Evolutionary conservation across 1,284 basidiomycete species (phyloP).

Genomic region (Ustilago trichophora): DNA sequence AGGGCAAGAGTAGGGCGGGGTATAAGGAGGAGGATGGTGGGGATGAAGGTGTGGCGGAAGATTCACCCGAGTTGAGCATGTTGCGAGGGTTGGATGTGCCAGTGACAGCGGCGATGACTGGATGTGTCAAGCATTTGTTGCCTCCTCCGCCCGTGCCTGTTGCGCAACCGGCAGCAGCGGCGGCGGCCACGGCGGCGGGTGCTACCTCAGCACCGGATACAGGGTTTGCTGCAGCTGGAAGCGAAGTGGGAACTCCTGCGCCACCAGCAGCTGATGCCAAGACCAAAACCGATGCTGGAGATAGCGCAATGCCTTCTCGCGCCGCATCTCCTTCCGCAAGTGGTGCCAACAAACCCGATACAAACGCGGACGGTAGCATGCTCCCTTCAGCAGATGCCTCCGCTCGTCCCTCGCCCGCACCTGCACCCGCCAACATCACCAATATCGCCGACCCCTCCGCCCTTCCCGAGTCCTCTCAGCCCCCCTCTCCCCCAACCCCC

Average conservation of each 20-base stretch:
- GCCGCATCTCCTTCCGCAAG: slow-evolving; percentile 7
- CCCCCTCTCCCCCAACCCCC: slow-evolving; percentile 3
- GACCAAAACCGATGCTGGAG: slow-evolving; percentile 4
- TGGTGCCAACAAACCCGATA: too few species aligned
- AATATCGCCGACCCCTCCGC: background rate
- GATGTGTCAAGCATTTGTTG: slow-evolving; percentile 44
- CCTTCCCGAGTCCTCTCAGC: background rate
- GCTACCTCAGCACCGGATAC: slow-evolving; percentile 20
- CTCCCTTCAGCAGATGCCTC: slow-evolving; percentile 28
- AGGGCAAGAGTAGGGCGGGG: slow-evolving; percentile 23
- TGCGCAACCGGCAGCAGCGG: too few species aligned
- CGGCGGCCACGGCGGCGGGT: slow-evolving; percentile 9
- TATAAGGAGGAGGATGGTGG: slow-evolving; percentile 32
- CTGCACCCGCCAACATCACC: slow-evolving; percentile 2
- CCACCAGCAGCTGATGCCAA: slow-evolving; percentile 14
- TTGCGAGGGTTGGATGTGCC: slow-evolving; percentile 33
- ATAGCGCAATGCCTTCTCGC: slow-evolving; percentile 26
- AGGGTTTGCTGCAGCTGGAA: slow-evolving; percentile 7
- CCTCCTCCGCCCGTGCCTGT: slow-evolving; percentile 48
- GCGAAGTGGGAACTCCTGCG: slow-evolving; percentile 32
- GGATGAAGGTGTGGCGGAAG: slow-evolving; percentile 51
- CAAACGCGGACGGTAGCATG: slow-evolving; percentile 12
- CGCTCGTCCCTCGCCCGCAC: slow-evolving; percentile 35
- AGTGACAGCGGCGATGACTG: slow-evolving; percentile 59
- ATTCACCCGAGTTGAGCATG: slow-evolving; percentile 32